These are phyloP conservation scores for Saturnispora besseyi DNA, from an alignment of 805 yeast species.

Conservation along the genomic window DNA sequence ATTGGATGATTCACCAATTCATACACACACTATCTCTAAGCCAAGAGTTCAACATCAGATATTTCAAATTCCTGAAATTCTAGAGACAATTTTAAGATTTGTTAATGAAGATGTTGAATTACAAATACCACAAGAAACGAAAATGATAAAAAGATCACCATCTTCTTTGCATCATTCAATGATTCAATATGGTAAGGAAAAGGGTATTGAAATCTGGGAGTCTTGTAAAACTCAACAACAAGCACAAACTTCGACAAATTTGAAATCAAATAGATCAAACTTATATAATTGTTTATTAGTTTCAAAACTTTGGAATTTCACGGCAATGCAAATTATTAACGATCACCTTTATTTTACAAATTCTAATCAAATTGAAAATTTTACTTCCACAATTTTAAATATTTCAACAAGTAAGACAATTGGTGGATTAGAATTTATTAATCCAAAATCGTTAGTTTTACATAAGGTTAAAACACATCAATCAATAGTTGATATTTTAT, in stretches of 20 bases:
- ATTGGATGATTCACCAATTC: neutral
- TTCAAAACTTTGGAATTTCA: constrained; percentile 53
- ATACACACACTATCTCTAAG: neutral
- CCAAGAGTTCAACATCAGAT: constrained; percentile 25
- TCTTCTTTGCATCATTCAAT: constrained; percentile 57
- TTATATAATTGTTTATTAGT: constrained; percentile 60
- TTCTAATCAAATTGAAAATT: constrained; percentile 30
- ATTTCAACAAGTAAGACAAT: neutral
- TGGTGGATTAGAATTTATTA: neutral
- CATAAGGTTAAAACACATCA: constrained; percentile 56
- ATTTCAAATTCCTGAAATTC: constrained; percentile 70
- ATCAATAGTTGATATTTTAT: constrained; percentile 40
- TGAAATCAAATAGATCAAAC: constrained; percentile 18
- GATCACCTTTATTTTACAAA: constrained; percentile 47
- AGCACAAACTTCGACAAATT: constrained; percentile 6
- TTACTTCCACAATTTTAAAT: constrained; percentile 5
- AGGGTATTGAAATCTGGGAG: constrained; percentile 35
- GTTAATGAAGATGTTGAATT: constrained; percentile 44
- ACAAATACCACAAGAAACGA: constrained; percentile 49
- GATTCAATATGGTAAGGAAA: constrained; percentile 37
- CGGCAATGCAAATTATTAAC: constrained; percentile 47
- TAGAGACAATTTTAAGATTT: constrained; percentile 47
- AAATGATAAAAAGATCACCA: constrained; percentile 60
- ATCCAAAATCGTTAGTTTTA: constrained; percentile 42
- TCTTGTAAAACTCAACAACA: constrained; percentile 12